phyloP scores from a whole-genome alignment of 2,329 filamentous ascomycete genomes.

The Aspergillus terreus region DNA sequence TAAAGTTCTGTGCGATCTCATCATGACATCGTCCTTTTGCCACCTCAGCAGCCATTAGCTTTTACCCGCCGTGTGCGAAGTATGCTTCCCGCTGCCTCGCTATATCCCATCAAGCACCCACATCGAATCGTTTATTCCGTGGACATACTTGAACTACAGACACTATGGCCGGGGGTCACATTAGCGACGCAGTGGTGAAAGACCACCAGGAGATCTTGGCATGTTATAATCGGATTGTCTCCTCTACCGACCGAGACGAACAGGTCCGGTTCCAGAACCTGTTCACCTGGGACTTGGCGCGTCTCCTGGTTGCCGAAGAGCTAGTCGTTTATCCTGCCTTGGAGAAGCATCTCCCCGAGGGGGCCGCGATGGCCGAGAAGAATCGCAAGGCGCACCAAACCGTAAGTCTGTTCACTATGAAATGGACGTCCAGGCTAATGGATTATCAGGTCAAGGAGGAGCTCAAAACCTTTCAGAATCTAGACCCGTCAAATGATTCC shows the following conservation, averaged over 20 bases:
- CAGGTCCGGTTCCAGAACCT: conserved; percentile 45
- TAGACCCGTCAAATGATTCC: conserved; percentile 34
- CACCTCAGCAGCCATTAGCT: neutral
- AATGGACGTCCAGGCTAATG: neutral
- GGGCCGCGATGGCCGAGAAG: conserved; percentile 43
- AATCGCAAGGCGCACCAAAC: conserved; percentile 45
- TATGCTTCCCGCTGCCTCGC: neutral
- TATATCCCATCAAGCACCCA: neutral
- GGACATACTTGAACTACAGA: too few species aligned
- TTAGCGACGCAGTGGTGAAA: conserved; percentile 33
- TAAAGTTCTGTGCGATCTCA: neutral
- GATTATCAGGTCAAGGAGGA: conserved; percentile 45
- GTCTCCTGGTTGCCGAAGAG: conserved; percentile 49
- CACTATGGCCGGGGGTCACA: conserved; percentile 1
- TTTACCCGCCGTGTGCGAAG: too few species aligned
- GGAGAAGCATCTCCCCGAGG: conserved; percentile 44
- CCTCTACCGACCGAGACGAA: conserved; percentile 36
- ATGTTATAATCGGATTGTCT: conserved; percentile 41
- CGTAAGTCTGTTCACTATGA: neutral
- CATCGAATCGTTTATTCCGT: too few species aligned
- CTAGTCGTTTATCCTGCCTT: conserved; percentile 52
- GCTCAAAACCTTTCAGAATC: conserved; percentile 47
- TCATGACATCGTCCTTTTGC: neutral
- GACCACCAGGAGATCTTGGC: conserved; percentile 39
- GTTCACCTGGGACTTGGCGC: conserved; percentile 50